Conservation (phyloP, 305 asterid species). For the Solanum hybrid region DNA sequence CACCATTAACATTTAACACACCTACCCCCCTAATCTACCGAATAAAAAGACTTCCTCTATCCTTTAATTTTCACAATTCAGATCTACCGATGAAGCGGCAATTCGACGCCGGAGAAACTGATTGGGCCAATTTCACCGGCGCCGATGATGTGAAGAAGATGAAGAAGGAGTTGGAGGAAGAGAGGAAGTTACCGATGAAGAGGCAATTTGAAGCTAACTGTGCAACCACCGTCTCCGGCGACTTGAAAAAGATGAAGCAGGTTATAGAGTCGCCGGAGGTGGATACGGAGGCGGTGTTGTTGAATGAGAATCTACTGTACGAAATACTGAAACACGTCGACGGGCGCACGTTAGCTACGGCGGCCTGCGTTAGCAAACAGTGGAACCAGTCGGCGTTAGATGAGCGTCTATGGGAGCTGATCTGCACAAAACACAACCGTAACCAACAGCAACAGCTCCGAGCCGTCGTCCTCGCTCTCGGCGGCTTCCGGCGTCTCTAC, state of each 20-base stretch:
- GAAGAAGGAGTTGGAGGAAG: background rate
- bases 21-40: background rate
- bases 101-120: slow-evolving; percentile 5
- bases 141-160: slow-evolving; percentile 7
- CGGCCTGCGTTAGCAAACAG: slow-evolving; percentile 78
- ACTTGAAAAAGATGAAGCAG: slow-evolving; percentile 15
- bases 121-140: background rate
- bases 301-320: slow-evolving; percentile 71
- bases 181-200: slow-evolving; percentile 4
- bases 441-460: slow-evolving; percentile 57
- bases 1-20: background rate
- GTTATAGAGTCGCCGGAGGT: slow-evolving; percentile 10
- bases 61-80: background rate
- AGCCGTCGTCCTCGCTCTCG: slow-evolving; percentile 69
- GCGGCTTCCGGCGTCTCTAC: slow-evolving; percentile 83
- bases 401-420: slow-evolving; percentile 94
- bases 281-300: slow-evolving; percentile 37
- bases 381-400: slow-evolving; percentile 78
- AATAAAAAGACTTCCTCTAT: background rate
- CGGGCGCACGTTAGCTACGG: slow-evolving; percentile 65
- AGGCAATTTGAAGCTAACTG: slow-evolving; percentile 5
- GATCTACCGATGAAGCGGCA: slow-evolving; percentile 3
- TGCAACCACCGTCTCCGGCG: background rate
- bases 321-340: slow-evolving; percentile 83
- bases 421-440: slow-evolving; percentile 70